Evolutionary conservation across 2,329 filamentous ascomycete species (phyloP), one percentile per base, ranked within the genome.

Genomic region (Pseudocercospora crystallina): DNA sequence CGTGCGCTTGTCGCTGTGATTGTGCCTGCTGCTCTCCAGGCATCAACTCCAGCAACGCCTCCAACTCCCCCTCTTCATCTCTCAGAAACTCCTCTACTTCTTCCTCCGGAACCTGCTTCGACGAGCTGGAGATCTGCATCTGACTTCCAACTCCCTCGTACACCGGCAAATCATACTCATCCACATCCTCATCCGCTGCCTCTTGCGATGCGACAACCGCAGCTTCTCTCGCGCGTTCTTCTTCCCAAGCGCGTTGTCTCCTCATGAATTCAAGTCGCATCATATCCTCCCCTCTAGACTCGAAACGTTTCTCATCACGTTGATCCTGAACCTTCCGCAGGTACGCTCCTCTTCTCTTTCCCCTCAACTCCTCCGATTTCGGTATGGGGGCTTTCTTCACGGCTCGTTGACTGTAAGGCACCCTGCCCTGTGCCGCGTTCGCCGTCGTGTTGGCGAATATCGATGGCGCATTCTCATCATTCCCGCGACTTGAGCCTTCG

Each of bases 271-370:
- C 75, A n/a, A 74, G 54, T 34, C 73, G 66, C 65, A 77, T 67
- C 31, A 79, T 75, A 67, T 77, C 73, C 31, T 78, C 76, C 1
- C 74, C 71, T 29, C 76, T 63, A 12, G 61, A 60, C 51, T 73
- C 70, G 70, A 73, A 79, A 41, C 70, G 68, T 62, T 66, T 67
- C 5, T 78, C 75, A 4, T 78, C 75, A 36, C 76, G 63, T 2
- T 64, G 64, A 36, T 71, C 70, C 43, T 71, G 65, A 9, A 79
- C 72, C 46, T 73, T 86, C 64, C 83, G 81, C 52, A 92, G 71
- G 61, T 92, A 92, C 49, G 86, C 73, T 30, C 80, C 80, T 40
- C 87, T 76, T 50, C 88, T 74, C 47, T 79, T 75, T 64, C 89
- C 84, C 48, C 83, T 81, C 0, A 76, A 75, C 13, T 81, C 81